Conservation (phyloP, 169 alveolate genomes). For the Cryptosporidium tyzzeri region DNA sequence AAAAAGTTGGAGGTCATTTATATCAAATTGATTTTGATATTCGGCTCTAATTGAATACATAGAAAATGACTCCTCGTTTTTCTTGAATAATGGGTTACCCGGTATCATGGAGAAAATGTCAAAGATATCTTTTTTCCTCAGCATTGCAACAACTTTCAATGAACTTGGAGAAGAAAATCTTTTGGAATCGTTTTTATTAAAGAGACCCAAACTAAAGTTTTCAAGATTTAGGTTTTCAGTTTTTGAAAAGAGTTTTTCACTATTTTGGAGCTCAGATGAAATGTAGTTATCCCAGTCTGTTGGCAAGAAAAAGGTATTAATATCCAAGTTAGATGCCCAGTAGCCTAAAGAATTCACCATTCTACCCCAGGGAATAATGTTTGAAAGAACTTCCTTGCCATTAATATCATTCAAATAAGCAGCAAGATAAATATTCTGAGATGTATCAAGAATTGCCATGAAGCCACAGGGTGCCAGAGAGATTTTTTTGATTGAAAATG, state of each 20-base stretch:
- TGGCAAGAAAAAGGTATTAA: slow-evolving; percentile 17
- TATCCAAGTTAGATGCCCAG: slow-evolving; percentile 47
- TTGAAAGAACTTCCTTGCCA: neutral
- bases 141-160: slow-evolving; percentile 11
- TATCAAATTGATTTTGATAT: neutral
- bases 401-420: slow-evolving; percentile 16
- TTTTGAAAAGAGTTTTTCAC: neutral
- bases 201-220: neutral
- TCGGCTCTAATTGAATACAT: neutral
- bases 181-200: neutral
- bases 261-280: slow-evolving; percentile 1
- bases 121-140: slow-evolving; percentile 16
- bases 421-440: slow-evolving; percentile 41
- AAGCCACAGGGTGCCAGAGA: slow-evolving; percentile 73
- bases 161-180: slow-evolving; percentile 51
- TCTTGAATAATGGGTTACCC: neutral
- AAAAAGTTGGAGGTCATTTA: slow-evolving; percentile 30
- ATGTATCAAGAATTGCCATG: slow-evolving; percentile 45
- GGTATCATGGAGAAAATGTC: slow-evolving; percentile 32
- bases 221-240: neutral
- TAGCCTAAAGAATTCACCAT: slow-evolving; percentile 22
- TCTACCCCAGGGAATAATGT: slow-evolving; percentile 69
- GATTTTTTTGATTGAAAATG: slow-evolving; percentile 17
- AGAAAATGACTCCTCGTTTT: neutral
- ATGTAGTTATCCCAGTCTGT: slow-evolving; percentile 67